Conservation (phyloP, 2,329 filamentous ascomycete genomes). For the Aspergillus phoenicis region DNA sequence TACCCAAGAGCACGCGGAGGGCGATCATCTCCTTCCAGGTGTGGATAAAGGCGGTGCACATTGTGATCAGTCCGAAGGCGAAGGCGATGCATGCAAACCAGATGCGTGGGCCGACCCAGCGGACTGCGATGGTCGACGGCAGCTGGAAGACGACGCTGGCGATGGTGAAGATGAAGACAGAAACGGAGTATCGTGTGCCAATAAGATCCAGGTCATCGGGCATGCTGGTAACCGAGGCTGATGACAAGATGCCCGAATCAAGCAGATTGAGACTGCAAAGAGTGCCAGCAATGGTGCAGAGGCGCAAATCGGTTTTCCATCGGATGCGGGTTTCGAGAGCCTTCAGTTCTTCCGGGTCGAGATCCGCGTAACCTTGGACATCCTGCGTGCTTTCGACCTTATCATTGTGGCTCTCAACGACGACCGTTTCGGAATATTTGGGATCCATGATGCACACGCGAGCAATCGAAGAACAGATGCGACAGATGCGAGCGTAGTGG, state of each 20-base stretch:
- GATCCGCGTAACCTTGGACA: not conserved
- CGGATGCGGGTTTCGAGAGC: constrained; percentile 54
- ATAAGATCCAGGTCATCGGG: constrained; percentile 63
- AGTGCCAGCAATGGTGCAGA: constrained; percentile 72
- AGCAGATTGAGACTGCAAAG: constrained; percentile 70
- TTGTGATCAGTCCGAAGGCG: constrained; percentile 65
- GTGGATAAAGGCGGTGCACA: constrained; percentile 68
- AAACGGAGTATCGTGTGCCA: constrained; percentile 68
- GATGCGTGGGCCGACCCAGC: constrained; percentile 64
- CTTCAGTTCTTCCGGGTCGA: constrained; percentile 21
- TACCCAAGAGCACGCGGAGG: constrained; percentile 65
- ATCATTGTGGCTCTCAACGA: not conserved
- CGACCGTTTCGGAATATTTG: not conserved
- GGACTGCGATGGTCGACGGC: constrained; percentile 67
- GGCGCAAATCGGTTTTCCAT: constrained; percentile 66
- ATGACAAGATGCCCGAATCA: constrained; percentile 70
- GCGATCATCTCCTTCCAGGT: constrained; percentile 72
- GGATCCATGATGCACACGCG: not conserved
- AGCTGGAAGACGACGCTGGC: constrained; percentile 69
- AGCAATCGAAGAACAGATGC: not conserved
- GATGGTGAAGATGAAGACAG: constrained; percentile 74
- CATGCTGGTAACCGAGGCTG: constrained; percentile 70
- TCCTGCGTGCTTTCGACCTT: not conserved
- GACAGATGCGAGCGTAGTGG: not conserved
- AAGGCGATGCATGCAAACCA: constrained; percentile 65